A percentile compares a stretch with the other conserved stretches of the same genome.
These are phyloP conservation scores for Erodium chrysanthum DNA, from an alignment of 441 rosid species.

Conservation along the genomic window DNA sequence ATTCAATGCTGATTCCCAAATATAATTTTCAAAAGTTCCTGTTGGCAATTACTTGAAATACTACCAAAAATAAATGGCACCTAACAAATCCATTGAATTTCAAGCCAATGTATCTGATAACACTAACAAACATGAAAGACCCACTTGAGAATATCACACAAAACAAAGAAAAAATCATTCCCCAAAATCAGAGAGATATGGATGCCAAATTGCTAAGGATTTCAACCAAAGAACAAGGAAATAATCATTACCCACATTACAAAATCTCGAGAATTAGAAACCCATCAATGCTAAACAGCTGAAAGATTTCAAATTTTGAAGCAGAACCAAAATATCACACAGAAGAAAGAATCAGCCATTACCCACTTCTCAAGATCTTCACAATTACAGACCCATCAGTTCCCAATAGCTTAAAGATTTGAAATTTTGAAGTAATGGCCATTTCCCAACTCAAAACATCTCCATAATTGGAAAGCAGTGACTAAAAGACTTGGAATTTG, in stretches of 20 bases:
- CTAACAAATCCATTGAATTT: conserved; percentile 12
- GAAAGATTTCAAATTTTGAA: not conserved
- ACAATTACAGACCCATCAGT: not conserved
- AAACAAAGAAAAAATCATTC: not conserved
- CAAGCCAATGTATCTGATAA: not conserved
- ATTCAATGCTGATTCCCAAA: not conserved
- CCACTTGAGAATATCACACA: conserved; percentile 1
- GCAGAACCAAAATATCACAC: not conserved
- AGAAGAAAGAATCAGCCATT: not conserved
- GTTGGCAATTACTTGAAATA: not conserved
- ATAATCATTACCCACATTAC: not conserved
- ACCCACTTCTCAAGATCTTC: not conserved
- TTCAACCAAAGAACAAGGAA: not conserved
- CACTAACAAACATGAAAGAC: not conserved
- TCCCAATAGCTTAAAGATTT: not conserved
- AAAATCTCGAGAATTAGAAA: not conserved
- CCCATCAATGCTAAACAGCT: not conserved
- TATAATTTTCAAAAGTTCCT: not conserved
- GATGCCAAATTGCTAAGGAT: not conserved
- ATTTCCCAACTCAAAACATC: conserved; percentile 5
- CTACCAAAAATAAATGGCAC: conserved; percentile 2
- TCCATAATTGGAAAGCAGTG: not conserved
- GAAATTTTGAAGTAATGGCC: not conserved
- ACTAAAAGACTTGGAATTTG: not conserved
- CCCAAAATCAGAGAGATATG: not conserved